Evolutionary conservation across 129 eudicot genomes (phyloP).

Genomic region (Lonicera japonica): DNA sequence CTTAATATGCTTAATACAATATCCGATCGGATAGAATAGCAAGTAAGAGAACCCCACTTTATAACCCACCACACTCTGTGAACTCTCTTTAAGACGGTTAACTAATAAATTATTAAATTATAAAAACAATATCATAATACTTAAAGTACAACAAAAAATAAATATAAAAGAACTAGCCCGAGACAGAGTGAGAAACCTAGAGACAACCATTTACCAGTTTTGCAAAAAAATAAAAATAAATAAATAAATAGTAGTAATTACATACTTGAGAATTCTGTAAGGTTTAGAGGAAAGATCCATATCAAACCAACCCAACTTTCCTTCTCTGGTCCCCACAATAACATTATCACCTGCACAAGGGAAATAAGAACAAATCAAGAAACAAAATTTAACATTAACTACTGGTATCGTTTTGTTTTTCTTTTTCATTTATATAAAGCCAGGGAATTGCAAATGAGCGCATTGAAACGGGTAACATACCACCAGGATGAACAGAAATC

Average conservation of each 20-base stretch:
- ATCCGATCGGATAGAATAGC: too few relatives aligned
- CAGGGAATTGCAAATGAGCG: neutral
- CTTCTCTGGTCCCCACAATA: slow-evolving; percentile 89
- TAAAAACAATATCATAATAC: too few relatives aligned
- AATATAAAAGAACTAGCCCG: too few relatives aligned
- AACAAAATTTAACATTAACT: neutral
- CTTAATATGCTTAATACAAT: too few relatives aligned
- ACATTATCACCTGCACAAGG: slow-evolving; percentile 70
- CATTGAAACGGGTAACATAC: slow-evolving; percentile 23
- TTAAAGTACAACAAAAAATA: too few relatives aligned
- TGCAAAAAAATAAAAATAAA: too few relatives aligned
- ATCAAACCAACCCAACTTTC: slow-evolving; percentile 96
- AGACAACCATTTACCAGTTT: neutral
- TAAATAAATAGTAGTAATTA: neutral
- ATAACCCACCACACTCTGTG: too few relatives aligned
- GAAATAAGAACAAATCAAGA: neutral
- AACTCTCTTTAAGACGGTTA: too few relatives aligned
- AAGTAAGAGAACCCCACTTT: too few relatives aligned
- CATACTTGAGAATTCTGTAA: slow-evolving; percentile 75
- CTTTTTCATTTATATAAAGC: neutral
- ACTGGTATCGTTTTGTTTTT: neutral
- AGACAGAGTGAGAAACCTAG: too few relatives aligned
- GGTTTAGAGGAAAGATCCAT: slow-evolving; percentile 96
- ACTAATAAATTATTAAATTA: too few relatives aligned
- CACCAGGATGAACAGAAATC: slow-evolving; percentile 79